Evolutionary conservation across 1,284 basidiomycete species (phyloP), one percentile per base, ranked within the genome.

Genomic region (Tylopilus sp.): DNA sequence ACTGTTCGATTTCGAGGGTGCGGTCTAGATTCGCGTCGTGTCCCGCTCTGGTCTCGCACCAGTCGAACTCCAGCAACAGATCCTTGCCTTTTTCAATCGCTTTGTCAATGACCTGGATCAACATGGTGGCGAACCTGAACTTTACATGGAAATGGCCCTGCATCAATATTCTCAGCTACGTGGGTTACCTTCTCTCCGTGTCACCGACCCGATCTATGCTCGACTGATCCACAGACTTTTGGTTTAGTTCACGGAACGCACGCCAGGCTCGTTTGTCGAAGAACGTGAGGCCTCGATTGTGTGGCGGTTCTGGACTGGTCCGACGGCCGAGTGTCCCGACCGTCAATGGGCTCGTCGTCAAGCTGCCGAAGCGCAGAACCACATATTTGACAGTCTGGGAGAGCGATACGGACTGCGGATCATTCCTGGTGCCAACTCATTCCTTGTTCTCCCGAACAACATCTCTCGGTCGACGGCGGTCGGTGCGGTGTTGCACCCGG

Each of bases 301-400:
- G 5, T 93, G 89, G 89, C 78, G 89, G 2, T 94, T 87, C 74
- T 89, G 84, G 81, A 82, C 79, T 3, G 80, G 76, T 4, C 59
- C 69, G 15, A 67, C 71, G 3, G 68, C 73, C 16, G 56, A 64
- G 3, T 71, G 74, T 31, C 67, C 77, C 1, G 83, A 85, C 57
- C 75, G 81, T 9, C 80, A 80, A 54, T 92, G 90, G 90, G 89
- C 89, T 0, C 77, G 84, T 25, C 73, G 91, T 21, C 90, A 93
- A 65, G 89, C 91, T 2, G 88, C 89, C 0, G 92, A 93, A 65
- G 90, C 90, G 21, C 90, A 93, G 67, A 93, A 93, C 66, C 86
- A 93, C 63, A 89, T 94, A 55, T 92, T 89, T 64, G 89, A 90
- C 65, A 86, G 84, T 59, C 77, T 90, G 25, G 89, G 89, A 28